phyloP scores from a whole-genome alignment of 2,329 filamentous ascomycete species.

The Aspergillus ruber region DNA sequence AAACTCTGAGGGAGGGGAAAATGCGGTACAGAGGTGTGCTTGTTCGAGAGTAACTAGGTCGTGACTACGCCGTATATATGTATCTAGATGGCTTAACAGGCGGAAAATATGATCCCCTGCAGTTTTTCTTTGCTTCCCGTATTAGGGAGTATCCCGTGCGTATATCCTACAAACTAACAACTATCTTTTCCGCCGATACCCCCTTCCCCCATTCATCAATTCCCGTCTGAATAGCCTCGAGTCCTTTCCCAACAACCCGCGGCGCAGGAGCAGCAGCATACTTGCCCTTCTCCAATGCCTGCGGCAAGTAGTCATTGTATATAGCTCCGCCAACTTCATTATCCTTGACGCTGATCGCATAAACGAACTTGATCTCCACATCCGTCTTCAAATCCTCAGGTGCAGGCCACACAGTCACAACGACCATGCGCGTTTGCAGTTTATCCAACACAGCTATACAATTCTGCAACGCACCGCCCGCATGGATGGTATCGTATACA shows the following conservation, averaged over 20 bases:
- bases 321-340: slow-evolving; percentile 22
- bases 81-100: too few relatives aligned
- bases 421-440: background rate
- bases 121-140: too few relatives aligned
- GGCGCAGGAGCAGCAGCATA: slow-evolving; percentile 28
- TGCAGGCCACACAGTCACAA: background rate
- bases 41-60: slow-evolving; percentile 12
- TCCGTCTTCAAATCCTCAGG: background rate
- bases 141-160: too few relatives aligned
- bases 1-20: slow-evolving; percentile 39
- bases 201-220: background rate
- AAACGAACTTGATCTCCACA: background rate
- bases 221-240: background rate
- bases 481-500: slow-evolving; percentile 1
- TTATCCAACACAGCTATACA: background rate
- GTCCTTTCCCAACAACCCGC: slow-evolving; percentile 19
- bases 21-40: slow-evolving; percentile 45
- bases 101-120: too few relatives aligned
- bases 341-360: background rate
- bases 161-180: background rate
- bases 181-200: background rate
- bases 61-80: background rate
- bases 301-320: slow-evolving; percentile 26
- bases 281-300: slow-evolving; percentile 21
- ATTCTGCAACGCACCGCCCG: background rate